Conservation (phyloP, 768 basidiomycete genomes). For the Strobilomyces dryophilus region DNA sequence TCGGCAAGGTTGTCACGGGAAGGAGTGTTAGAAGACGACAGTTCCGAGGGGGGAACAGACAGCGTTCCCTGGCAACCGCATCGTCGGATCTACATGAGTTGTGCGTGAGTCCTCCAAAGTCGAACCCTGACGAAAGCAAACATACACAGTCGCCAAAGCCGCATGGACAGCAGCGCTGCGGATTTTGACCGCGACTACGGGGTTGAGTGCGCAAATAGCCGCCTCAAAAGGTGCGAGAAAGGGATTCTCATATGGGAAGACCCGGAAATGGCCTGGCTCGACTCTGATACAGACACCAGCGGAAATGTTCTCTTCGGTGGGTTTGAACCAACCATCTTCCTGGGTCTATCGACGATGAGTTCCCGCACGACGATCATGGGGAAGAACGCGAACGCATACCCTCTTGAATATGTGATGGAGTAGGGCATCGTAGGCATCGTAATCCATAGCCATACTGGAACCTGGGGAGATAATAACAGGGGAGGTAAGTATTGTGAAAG, state of each 20-base stretch:
- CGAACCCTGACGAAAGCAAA: slow-evolving; percentile 7
- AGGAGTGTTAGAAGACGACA: slow-evolving; percentile 42
- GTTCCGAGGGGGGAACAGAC: slow-evolving; percentile 33
- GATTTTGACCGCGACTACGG: slow-evolving; percentile 80
- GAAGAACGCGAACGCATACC: slow-evolving; percentile 39
- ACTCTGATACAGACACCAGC: slow-evolving; percentile 76
- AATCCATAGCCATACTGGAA: slow-evolving; percentile 36
- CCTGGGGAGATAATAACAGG: not conserved
- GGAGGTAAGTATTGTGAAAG: no score
- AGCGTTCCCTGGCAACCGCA: slow-evolving; percentile 41
- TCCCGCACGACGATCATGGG: not conserved
- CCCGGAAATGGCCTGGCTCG: slow-evolving; percentile 63
- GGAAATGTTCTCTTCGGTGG: slow-evolving; percentile 75
- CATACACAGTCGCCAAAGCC: slow-evolving; percentile 60
- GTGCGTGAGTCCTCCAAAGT: slow-evolving; percentile 1
- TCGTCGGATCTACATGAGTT: slow-evolving; percentile 46
- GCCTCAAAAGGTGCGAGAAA: slow-evolving; percentile 79
- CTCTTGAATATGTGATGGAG: slow-evolving; percentile 77
- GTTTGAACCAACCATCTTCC: slow-evolving; percentile 83
- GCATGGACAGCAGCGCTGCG: slow-evolving; percentile 79
- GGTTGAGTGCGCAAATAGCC: slow-evolving; percentile 70
- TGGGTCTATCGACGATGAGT: slow-evolving; percentile 51
- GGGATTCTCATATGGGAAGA: slow-evolving; percentile 85
- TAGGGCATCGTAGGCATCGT: slow-evolving; percentile 76
- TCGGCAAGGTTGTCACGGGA: slow-evolving; percentile 57